Evolutionary conservation across 225 moss, liverwort and hornwort genomes (phyloP).

Genomic region (Straminergon stramineum): DNA sequence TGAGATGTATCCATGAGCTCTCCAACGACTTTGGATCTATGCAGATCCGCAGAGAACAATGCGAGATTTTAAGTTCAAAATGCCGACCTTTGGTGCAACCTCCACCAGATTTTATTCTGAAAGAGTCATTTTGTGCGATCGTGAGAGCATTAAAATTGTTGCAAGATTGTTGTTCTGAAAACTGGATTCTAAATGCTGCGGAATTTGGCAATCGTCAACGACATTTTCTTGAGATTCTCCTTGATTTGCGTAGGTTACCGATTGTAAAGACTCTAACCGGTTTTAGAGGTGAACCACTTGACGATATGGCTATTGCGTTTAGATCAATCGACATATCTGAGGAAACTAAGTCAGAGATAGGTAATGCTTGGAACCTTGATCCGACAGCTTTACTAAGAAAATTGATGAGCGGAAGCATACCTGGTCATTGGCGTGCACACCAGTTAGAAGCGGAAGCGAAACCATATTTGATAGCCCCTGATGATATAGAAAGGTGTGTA

Average conservation of each 20-base stretch:
- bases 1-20: too few species aligned
- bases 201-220: background rate
- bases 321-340: background rate
- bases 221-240: background rate
- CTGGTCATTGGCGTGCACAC: background rate
- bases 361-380: background rate
- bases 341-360: rapidly evolving
- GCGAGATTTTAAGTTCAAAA: background rate
- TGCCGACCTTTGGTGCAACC: background rate
- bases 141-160: background rate
- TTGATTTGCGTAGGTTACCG: background rate
- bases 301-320: too few species aligned
- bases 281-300: background rate
- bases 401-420: background rate
- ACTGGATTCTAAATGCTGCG: background rate
- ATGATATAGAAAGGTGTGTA: background rate
- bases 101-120: background rate
- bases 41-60: background rate
- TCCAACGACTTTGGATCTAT: background rate
- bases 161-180: background rate
- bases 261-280: background rate
- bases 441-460: background rate
- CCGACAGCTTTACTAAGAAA: background rate
- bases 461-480: background rate
- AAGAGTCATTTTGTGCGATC: background rate